These are phyloP conservation scores for Xylariaceae sp. DNA, from an alignment of 2,329 filamentous ascomycete species.

Conservation along the genomic window DNA sequence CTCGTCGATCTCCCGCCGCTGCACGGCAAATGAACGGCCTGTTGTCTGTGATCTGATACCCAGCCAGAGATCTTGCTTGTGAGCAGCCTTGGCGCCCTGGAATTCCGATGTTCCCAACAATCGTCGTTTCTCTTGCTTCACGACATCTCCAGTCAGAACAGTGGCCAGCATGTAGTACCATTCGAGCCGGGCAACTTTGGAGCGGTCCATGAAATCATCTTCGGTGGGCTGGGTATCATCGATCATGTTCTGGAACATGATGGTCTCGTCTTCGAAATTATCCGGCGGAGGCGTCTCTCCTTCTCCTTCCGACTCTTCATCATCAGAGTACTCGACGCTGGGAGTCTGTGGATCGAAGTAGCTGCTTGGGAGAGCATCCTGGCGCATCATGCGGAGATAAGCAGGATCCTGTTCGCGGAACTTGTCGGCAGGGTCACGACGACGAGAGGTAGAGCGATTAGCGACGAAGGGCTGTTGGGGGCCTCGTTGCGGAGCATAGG, in stretches of 20 bases:
- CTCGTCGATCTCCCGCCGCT: slow-evolving; percentile 84
- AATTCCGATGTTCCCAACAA: slow-evolving; percentile 71
- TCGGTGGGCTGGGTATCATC: slow-evolving; percentile 85
- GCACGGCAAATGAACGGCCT: slow-evolving; percentile 76
- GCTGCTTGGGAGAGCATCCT: slow-evolving; percentile 56
- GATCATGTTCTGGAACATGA: slow-evolving; percentile 66
- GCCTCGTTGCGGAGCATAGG: slow-evolving; percentile 64
- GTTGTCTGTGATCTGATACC: slow-evolving; percentile 79
- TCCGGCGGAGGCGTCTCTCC: slow-evolving; percentile 87
- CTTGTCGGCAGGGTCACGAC: slow-evolving; percentile 43
- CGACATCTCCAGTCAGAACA: slow-evolving; percentile 91
- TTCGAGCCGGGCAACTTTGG: slow-evolving; percentile 84
- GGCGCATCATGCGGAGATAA: slow-evolving; percentile 85
- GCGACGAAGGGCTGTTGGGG: slow-evolving; percentile 39
- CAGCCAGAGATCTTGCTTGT: slow-evolving; percentile 80
- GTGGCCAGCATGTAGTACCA: slow-evolving; percentile 98
- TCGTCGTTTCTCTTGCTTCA: slow-evolving; percentile 95
- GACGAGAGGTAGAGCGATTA: slow-evolving; percentile 41
- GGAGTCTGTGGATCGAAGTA: slow-evolving; percentile 72
- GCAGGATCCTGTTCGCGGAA: slow-evolving; percentile 82
- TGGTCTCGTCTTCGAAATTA: slow-evolving; percentile 82
- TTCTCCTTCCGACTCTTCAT: slow-evolving; percentile 85
- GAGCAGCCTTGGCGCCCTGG: slow-evolving; percentile 55
- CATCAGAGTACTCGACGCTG: slow-evolving; percentile 64
- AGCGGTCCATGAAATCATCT: slow-evolving; percentile 83